Evolutionary conservation across 2,329 filamentous ascomycete genomes (phyloP), one percentile per base, ranked within the genome.

Genomic region (Tolypocladium cylindrosporum): DNA sequence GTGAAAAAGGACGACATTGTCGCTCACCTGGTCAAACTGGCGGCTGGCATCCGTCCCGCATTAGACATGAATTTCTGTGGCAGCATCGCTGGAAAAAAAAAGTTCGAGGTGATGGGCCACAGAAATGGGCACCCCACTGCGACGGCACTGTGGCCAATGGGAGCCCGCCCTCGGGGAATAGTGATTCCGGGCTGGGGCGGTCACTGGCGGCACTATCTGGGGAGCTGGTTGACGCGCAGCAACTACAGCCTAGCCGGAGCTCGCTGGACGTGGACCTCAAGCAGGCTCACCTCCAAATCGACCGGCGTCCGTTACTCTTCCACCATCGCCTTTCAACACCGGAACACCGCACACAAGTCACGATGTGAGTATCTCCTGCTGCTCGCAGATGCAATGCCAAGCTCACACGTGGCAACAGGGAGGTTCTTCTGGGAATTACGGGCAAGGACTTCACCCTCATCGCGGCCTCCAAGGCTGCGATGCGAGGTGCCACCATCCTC

Each of bases 391-490:
- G 36, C 24, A 43, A 6, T 36, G 16, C 10, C 21, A 31, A 10
- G 41, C 52, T 59, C 31, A 61, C 59, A 42, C n/a, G 27, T 37
- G 21, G 54, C 58, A 55, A 36, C 61, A 97, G 92, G 94, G 94
- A 99, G 86, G 90, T 97, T 74, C 84, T 99, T 72, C 84, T 99
- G 67, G 94, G 94, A 71, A 96, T 99, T 75, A 97, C 93, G 60
- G 95, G 94, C 80, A 96, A 96, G 82, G 95, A 99, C 84, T 99
- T 97, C 76, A 95, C 92, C 79, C 86, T 99, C 82, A 87, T 99
- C 74, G 94, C 91, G 69, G 90, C 94, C 68, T 97, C 92, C 63
- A 97, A 99, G 81, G 94, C 94, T 72, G 90, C 92, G 69, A 97
- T 97, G 92, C 87, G 94, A 79, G 94, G 94, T 69, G 90, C 91